Evolutionary conservation across 73 alveolate species (phyloP), one percentile per base, ranked within the genome.

Genomic region (Blepharisma stoltei): DNA sequence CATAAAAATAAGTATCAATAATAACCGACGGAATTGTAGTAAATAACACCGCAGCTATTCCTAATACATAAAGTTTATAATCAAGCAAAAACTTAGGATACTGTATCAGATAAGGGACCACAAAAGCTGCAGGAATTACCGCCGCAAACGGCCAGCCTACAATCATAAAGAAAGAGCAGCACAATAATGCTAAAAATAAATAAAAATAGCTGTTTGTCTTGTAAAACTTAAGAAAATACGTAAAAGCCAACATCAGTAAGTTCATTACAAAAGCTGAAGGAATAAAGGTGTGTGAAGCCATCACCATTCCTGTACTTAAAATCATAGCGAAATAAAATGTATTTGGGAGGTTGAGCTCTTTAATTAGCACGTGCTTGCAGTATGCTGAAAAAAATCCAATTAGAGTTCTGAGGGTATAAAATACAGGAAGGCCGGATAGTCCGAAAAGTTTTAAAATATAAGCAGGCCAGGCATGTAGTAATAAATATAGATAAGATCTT

Each of bases 101-200:
- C 23, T 60, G 0, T 20, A 8, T 9, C 73, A 60, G 5, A 38
- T 60, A 60, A 18, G 73, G 73, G 14, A 69, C 1, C 2, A 69
- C 23, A 46, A 69, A 69, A 2, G n/a, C 79, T 44, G 32, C 71
- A 69, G n/a, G 60, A 46, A 69, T 25, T n/a, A 69, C 79, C 0
- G 79, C 79, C 0, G 20, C 55, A 69, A 69, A 69, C 11, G 79
- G 79, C 79, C 79, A 69, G 14, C 67, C 79, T 69, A 69, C 41
- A 46, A 69, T 53, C 65, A 69, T 69, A 69, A 53, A 71, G n/a
- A 44, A 44, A 38, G 79, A 69, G 60, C 79, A 69, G 25, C 75
- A 9, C 11, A 69, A 69, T 14, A 69, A 18, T n/a, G 67, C 32
- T 37, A 18, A 11, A 23, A 8, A 23, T n/a, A 69, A 44, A 69